Evolutionary conservation across 805 yeast species (phyloP).

Genomic region (Saccharomyces paradoxus): DNA sequence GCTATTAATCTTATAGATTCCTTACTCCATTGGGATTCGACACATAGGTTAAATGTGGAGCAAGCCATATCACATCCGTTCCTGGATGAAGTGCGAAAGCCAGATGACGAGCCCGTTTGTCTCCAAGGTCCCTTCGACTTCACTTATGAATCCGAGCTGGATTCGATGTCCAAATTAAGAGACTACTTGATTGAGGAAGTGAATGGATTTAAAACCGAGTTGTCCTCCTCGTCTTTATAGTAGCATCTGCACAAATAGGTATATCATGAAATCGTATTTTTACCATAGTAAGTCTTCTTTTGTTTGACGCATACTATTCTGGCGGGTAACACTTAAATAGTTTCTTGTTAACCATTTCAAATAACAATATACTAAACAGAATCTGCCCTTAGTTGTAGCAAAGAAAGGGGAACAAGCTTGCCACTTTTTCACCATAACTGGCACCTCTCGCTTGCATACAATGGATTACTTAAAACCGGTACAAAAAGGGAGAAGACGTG

Average conservation of each 20-base stretch:
- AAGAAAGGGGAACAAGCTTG: background rate
- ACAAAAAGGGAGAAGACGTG: conserved; percentile 22
- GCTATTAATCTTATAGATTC: conserved; percentile 47
- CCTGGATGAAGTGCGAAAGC: conserved; percentile 45
- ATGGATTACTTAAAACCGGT: conserved; percentile 18
- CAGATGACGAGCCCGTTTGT: conserved; percentile 48
- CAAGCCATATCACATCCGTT: conserved; percentile 52
- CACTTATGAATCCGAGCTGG: conserved; percentile 46
- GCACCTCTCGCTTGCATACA: background rate
- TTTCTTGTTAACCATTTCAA: background rate
- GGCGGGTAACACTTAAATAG: background rate
- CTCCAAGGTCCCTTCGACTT: conserved; percentile 47
- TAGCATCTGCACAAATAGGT: background rate
- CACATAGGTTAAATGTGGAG: conserved; percentile 44
- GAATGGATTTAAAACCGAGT: conserved; percentile 36
- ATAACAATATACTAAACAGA: background rate
- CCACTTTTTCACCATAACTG: background rate
- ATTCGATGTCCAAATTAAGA: conserved; percentile 39
- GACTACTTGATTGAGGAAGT: conserved; percentile 46
- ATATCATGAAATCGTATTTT: background rate
- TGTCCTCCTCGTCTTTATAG: conserved; percentile 4
- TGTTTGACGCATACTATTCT: background rate
- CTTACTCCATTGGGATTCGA: conserved; percentile 60
- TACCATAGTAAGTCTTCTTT: background rate
- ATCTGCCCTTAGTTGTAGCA: background rate